Evolutionary conservation across 228 moss, liverwort and hornwort genomes (phyloP), one percentile per base, ranked within the genome.

Genomic region (Sphagnum magellanicum): DNA sequence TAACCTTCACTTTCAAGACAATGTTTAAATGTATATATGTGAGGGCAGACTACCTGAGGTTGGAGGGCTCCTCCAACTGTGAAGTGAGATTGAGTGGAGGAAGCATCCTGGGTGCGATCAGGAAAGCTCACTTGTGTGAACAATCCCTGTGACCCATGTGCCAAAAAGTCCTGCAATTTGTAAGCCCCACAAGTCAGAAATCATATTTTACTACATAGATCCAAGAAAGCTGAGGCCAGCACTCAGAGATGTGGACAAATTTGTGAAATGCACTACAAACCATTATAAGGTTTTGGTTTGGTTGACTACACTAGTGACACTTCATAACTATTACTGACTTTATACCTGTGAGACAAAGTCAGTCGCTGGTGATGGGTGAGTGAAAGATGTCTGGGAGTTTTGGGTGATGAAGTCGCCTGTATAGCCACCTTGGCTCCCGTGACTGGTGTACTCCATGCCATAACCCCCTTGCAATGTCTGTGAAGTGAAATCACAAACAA

Each of bases 381-480:
- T 74, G 73, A 81, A 88, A 46, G 71, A 73, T 71, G 81, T 74
- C 70, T 81, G 84, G 6, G 84, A 79, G 51, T 77, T 88, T 52
- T 78, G 81, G 63, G 74, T 88, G 81, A 88, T 79, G n/a, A 88
- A 88, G 52, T 88, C 88, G 5, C 72, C 66, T 11, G 81, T 64
- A 73, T 84, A 88, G 7, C 77, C 59, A 17, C 81, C 84, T 62
- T 84, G 84, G 68, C 79, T 84, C 58, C 79, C 88, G 63, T 81
- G 88, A 9, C 79, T 80, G 59, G 84, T 77, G 70, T 81, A 88
- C 59, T 88, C 88, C n/a, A 88, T 77, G 48, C 84, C 87, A 52
- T 84, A 88, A 8, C 69, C 87, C 63, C 81, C 81, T 53, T 84
- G 86, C 5, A 83, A 87, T 63, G 86, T 80, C 86, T 87, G 83